These are phyloP conservation scores for Phaeophleospora eucalypticola DNA, from an alignment of 2,329 filamentous ascomycete species.

Conservation along the genomic window DNA sequence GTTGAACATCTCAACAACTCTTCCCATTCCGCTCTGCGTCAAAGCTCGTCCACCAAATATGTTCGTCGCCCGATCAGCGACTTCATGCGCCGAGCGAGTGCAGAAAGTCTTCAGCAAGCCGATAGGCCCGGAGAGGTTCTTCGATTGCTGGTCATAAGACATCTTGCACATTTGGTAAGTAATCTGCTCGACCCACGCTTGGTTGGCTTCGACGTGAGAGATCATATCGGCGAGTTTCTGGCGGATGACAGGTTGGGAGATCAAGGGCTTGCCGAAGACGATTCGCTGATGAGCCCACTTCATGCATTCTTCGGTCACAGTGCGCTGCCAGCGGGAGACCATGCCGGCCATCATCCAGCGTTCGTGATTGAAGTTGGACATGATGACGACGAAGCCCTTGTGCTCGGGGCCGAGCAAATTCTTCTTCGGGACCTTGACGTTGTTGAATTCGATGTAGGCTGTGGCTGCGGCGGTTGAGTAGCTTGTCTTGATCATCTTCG, in stretches of 20 bases:
- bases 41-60: slow-evolving; percentile 80
- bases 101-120: slow-evolving; percentile 75
- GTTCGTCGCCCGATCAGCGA: slow-evolving; percentile 78
- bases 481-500: slow-evolving; percentile 72
- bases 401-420: slow-evolving; percentile 78
- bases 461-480: slow-evolving; percentile 79
- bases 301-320: slow-evolving; percentile 74
- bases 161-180: slow-evolving; percentile 87
- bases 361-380: slow-evolving; percentile 80
- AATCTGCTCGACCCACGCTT: slow-evolving; percentile 79
- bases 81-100: slow-evolving; percentile 74
- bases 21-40: slow-evolving; percentile 79
- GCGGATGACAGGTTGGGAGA: slow-evolving; percentile 55
- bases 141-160: slow-evolving; percentile 71
- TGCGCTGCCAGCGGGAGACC: slow-evolving; percentile 61
- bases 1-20: slow-evolving; percentile 78
- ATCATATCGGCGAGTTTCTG: slow-evolving; percentile 74
- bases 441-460: slow-evolving; percentile 75
- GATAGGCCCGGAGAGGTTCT: slow-evolving; percentile 73
- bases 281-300: slow-evolving; percentile 87
- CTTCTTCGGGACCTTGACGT: slow-evolving; percentile 77
- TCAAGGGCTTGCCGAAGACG: slow-evolving; percentile 76
- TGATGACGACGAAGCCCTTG: slow-evolving; percentile 79
- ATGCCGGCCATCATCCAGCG: slow-evolving; percentile 44
- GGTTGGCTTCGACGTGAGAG: slow-evolving; percentile 72